Conservation (phyloP, 2,329 filamentous ascomycete species). For the Fusarium anthophilum region DNA sequence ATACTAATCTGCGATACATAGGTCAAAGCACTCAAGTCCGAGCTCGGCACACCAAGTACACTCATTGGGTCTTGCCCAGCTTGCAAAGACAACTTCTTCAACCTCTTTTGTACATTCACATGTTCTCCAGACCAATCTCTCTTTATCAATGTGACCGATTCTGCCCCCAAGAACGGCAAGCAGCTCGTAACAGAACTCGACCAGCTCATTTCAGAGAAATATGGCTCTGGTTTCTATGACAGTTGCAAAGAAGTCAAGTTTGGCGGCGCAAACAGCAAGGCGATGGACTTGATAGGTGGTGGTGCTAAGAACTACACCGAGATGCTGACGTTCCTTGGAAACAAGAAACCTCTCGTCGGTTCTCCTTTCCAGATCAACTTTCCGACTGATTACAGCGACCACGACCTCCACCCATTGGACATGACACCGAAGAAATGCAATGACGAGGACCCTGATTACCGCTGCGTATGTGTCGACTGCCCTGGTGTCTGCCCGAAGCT, state of each 20-base stretch:
- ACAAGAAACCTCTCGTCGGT: slow-evolving; percentile 84
- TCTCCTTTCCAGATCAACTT: slow-evolving; percentile 99
- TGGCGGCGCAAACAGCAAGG: slow-evolving; percentile 89
- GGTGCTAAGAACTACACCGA: slow-evolving; percentile 89
- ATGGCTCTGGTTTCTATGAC: slow-evolving; percentile 88
- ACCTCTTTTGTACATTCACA: slow-evolving; percentile 97
- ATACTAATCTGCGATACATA: slow-evolving; percentile 47
- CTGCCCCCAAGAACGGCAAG: slow-evolving; percentile 68
- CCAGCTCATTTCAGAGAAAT: slow-evolving; percentile 85
- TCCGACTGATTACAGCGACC: slow-evolving; percentile 68
- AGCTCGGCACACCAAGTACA: slow-evolving; percentile 85
- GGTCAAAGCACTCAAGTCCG: slow-evolving; percentile 82
- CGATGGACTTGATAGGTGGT: slow-evolving; percentile 95
- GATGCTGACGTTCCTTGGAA: slow-evolving; percentile 90
- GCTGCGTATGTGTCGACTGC: slow-evolving; percentile 95
- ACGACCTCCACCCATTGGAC: slow-evolving; percentile 75
- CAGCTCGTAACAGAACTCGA: slow-evolving; percentile 86
- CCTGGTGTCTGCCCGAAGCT: slow-evolving; percentile 85
- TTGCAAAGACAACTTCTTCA: slow-evolving; percentile 98
- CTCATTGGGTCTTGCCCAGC: slow-evolving; percentile 95
- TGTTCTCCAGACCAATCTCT: slow-evolving; percentile 97
- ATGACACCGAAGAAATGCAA: slow-evolving; percentile 88
- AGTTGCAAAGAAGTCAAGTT: slow-evolving; percentile 99
- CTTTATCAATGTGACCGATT: slow-evolving; percentile 91
- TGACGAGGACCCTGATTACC: slow-evolving; percentile 83